These are phyloP conservation scores for Lupinus albus DNA, from an alignment of 306 rosid genomes.

Conservation along the genomic window DNA sequence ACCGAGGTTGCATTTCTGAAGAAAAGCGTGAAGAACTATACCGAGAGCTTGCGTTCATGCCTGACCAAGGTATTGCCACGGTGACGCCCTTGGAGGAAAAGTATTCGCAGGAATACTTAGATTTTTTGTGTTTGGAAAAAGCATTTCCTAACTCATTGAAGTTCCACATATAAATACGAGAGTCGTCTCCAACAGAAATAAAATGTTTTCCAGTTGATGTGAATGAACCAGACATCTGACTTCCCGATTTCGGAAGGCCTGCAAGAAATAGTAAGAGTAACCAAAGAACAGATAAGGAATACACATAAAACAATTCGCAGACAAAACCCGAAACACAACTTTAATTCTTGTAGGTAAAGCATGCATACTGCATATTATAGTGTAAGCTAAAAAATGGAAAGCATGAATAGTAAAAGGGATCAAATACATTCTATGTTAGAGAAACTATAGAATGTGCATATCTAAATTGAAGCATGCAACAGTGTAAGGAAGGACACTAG, in stretches of 20 bases:
- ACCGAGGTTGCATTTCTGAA: conserved; percentile 32
- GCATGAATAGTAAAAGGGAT: background rate
- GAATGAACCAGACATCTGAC: conserved; percentile 80
- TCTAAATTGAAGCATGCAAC: conserved; percentile 13
- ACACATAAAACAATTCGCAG: background rate
- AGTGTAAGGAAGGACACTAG: background rate
- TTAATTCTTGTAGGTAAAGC: background rate
- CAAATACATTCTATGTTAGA: background rate
- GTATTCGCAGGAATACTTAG: conserved; percentile 62
- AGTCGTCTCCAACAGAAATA: conserved; percentile 78
- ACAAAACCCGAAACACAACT: conserved; percentile 10
- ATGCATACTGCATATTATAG: conserved; percentile 7
- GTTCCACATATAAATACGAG: conserved; percentile 78
- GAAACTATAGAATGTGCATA: background rate
- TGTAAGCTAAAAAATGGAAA: background rate
- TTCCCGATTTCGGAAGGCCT: conserved; percentile 74
- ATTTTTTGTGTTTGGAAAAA: conserved; percentile 45
- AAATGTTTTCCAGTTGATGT: conserved; percentile 62
- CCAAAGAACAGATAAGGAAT: conserved; percentile 13
- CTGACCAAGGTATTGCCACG: conserved; percentile 79
- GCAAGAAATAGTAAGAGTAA: conserved; percentile 37
- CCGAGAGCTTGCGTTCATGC: conserved; percentile 42
- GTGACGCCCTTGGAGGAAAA: conserved; percentile 71
- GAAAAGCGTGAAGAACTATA: conserved; percentile 20
- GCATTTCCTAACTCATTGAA: conserved; percentile 36